Evolutionary conservation across 495 filamentous ascomycete species (phyloP), one percentile per base, ranked within the genome.

Genomic region (Clavariopsis aquatica): DNA sequence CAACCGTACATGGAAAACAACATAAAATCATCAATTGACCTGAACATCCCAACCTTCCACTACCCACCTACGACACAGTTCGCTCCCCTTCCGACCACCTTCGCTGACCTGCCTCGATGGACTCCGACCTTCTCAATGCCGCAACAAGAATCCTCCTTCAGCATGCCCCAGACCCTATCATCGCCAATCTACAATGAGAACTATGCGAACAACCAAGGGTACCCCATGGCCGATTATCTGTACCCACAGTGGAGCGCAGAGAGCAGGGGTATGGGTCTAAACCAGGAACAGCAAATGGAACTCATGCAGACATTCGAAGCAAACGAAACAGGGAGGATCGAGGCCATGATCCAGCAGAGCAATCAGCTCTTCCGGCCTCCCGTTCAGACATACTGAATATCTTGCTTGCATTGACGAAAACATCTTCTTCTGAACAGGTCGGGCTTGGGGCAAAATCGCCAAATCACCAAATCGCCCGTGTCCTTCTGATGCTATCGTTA

Each of bases 221-320:
- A 60, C 26, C 68, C 68, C 3, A 64, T 70, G 59, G 49, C 41
- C 4, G 68, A 70, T 34, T 70, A 70, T 38, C 64, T 70, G 5
- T 70, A 67, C 60, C 60, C 61, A 9, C 60, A 65, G 46, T 71
- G 69, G 69, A 71, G 60, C 28, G 27, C 43, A 1, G 69, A 71
- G 8, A 49, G 29, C 19, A 31, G 63, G 61, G 52, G 69, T 43
- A 68, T 59, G 36, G 74, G 76, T 17, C 57, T 79, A 45, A 77
- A 68, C 36, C 69, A 72, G 19, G 60, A 67, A 28, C 75, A 79
- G 53, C 76, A 78, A 51, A 59, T 72, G 55, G 74, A 78, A 62
- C 66, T 79, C n/a, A 74, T 79, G 69, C 69, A 74, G 12, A 64
- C 19, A 10, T 69, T 79, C 29, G 74, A 78, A 60, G 75, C 72